Evolutionary conservation across 2,329 filamentous ascomycete species (phyloP).

Genomic region (Stagonosporopsis vannaccii): DNA sequence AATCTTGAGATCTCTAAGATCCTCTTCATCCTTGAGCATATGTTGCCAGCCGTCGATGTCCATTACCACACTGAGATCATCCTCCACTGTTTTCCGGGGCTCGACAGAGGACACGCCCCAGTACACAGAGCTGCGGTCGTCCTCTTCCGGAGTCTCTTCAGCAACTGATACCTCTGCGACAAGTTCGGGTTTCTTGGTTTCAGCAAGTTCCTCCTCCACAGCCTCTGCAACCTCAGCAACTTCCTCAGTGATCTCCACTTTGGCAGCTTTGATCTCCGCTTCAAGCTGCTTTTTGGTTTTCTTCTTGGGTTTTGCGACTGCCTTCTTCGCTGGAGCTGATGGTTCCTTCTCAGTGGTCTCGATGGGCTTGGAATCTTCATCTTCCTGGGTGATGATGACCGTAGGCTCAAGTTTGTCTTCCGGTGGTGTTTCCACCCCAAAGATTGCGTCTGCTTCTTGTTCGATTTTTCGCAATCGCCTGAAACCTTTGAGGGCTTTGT

Average conservation of each 20-base stretch:
- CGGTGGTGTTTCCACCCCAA: slow-evolving; percentile 54
- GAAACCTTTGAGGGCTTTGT: slow-evolving; percentile 61
- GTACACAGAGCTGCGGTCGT: slow-evolving; percentile 60
- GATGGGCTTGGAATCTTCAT: slow-evolving; percentile 50
- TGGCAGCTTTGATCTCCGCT: slow-evolving; percentile 56
- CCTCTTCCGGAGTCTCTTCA: slow-evolving; percentile 43
- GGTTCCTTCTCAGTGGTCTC: slow-evolving; percentile 45
- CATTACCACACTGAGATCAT: slow-evolving; percentile 68
- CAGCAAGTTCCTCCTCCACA: slow-evolving; percentile 41
- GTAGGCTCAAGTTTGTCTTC: slow-evolving; percentile 53
- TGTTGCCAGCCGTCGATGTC: slow-evolving; percentile 76
- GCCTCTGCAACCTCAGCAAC: slow-evolving; percentile 57
- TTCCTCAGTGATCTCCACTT: slow-evolving; percentile 51
- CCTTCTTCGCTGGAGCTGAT: slow-evolving; percentile 40
- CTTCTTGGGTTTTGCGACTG: slow-evolving; percentile 68
- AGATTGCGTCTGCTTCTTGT: slow-evolving; percentile 82
- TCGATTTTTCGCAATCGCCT: slow-evolving; percentile 77
- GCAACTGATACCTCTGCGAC: slow-evolving; percentile 38
- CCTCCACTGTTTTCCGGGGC: slow-evolving; percentile 70
- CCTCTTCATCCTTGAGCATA: slow-evolving; percentile 73
- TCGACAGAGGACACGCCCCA: slow-evolving; percentile 67
- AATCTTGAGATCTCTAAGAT: slow-evolving; percentile 64
- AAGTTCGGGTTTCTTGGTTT: slow-evolving; percentile 33
- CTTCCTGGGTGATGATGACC: slow-evolving; percentile 52
- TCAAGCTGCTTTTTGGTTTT: slow-evolving; percentile 81